These are phyloP conservation scores for Pestalotiopsis sp. DNA, from an alignment of 2,329 filamentous ascomycete species.

Conservation along the genomic window DNA sequence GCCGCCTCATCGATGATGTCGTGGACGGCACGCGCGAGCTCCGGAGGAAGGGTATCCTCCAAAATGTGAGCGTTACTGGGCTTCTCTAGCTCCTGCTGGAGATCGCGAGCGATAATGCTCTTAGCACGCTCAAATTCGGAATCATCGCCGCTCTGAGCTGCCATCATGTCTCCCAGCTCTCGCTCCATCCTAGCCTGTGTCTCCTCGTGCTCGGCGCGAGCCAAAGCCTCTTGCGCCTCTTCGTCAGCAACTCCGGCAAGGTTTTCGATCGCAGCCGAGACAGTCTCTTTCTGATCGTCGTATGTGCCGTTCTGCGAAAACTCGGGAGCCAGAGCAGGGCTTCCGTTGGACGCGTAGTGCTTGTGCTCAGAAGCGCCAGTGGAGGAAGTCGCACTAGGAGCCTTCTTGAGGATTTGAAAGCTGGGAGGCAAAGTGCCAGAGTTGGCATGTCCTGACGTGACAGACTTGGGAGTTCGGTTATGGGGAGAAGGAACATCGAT, in stretches of 20 bases:
- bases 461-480: slow-evolving; percentile 43
- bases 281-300: slow-evolving; percentile 61
- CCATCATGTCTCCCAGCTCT: slow-evolving; percentile 51
- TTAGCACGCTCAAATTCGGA: slow-evolving; percentile 48
- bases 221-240: slow-evolving; percentile 67
- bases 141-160: slow-evolving; percentile 55
- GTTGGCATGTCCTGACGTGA: slow-evolving; percentile 30
- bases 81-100: slow-evolving; percentile 58
- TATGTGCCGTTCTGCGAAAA: slow-evolving; percentile 13
- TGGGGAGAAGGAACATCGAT: slow-evolving; percentile 39
- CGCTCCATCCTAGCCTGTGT: slow-evolving; percentile 49
- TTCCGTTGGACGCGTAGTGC: slow-evolving; percentile 39
- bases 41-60: slow-evolving; percentile 54
- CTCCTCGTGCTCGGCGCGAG: slow-evolving; percentile 54
- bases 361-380: slow-evolving; percentile 43
- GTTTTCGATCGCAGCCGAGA: slow-evolving; percentile 70
- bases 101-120: slow-evolving; percentile 46
- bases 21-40: slow-evolving; percentile 51
- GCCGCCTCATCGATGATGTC: slow-evolving; percentile 59
- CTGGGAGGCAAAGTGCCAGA: slow-evolving; percentile 34
- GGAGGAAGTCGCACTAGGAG: slow-evolving; percentile 37
- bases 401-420: slow-evolving; percentile 56
- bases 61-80: slow-evolving; percentile 54
- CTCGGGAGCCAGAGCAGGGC: slow-evolving; percentile 47
- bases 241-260: slow-evolving; percentile 57